Percentiles rank a stretch among this genome's conserved stretches.
These are phyloP conservation scores for Suhomyces maxii DNA, from an alignment of 1,139 yeast species.

Conservation along the genomic window DNA sequence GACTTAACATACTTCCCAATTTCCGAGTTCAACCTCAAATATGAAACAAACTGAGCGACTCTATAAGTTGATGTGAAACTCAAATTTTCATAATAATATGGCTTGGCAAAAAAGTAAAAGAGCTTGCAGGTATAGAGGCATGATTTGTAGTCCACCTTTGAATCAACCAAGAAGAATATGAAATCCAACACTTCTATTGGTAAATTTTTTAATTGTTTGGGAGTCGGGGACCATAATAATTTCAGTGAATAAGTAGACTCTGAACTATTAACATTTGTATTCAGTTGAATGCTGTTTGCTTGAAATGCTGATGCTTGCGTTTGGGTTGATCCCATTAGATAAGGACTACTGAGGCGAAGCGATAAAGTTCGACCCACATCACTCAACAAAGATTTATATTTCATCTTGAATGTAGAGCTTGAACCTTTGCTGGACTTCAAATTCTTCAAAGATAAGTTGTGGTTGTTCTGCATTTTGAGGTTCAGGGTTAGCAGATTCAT, in stretches of 20 bases:
- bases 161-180: slow-evolving; percentile 34
- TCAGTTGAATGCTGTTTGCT: slow-evolving; percentile 1
- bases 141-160: slow-evolving; percentile 24
- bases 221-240: background rate
- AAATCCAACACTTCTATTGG: slow-evolving; percentile 40
- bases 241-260: background rate
- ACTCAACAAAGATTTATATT: slow-evolving; percentile 41
- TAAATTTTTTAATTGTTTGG: slow-evolving; percentile 22
- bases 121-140: slow-evolving; percentile 52
- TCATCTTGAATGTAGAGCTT: slow-evolving; percentile 35
- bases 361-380: slow-evolving; percentile 38
- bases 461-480: slow-evolving; percentile 11
- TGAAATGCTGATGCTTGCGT: background rate
- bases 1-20: slow-evolving; percentile 56
- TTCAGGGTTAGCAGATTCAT: slow-evolving; percentile 16
- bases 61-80: slow-evolving; percentile 66
- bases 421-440: slow-evolving; percentile 9
- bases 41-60: slow-evolving; percentile 73
- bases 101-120: slow-evolving; percentile 54
- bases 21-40: slow-evolving; percentile 52
- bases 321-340: slow-evolving; percentile 9
- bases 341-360: slow-evolving; percentile 22
- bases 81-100: slow-evolving; percentile 55
- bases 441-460: slow-evolving; percentile 15
- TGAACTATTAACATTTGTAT: slow-evolving; percentile 4